phyloP scores from a whole-genome alignment of 257 asterid genomes.

The Solanum habrochaites region DNA sequence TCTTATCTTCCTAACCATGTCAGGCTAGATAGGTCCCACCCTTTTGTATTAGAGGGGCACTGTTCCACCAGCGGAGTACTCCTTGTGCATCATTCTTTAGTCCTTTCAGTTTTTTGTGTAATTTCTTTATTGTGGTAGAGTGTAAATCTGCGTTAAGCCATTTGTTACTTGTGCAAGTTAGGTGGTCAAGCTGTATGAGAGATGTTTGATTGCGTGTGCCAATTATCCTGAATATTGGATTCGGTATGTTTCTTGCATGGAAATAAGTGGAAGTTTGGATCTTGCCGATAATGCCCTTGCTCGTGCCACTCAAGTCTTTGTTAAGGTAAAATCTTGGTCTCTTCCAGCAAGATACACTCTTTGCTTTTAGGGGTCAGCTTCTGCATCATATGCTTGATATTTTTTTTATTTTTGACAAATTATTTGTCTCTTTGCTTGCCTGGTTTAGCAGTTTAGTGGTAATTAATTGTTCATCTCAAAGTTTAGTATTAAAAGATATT shows the following conservation, averaged over 20 bases:
- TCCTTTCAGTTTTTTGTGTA: slow-evolving; percentile 4
- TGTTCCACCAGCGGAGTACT: slow-evolving; percentile 81
- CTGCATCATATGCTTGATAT: background rate
- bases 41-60: slow-evolving; percentile 74
- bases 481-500: background rate
- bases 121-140: slow-evolving; percentile 6
- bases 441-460: background rate
- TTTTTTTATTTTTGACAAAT: background rate
- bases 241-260: slow-evolving; percentile 83
- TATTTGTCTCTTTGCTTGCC: background rate
- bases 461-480: background rate
- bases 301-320: slow-evolving; percentile 90
- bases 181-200: slow-evolving; percentile 96
- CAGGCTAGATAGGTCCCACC: slow-evolving; percentile 92
- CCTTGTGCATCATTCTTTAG: slow-evolving; percentile 51
- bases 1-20: slow-evolving; percentile 97
- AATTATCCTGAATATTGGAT: slow-evolving; percentile 96
- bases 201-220: slow-evolving; percentile 95
- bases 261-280: slow-evolving; percentile 81
- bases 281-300: slow-evolving; percentile 97
- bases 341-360: background rate
- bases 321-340: slow-evolving; percentile 46
- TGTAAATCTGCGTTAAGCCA: slow-evolving; percentile 11
- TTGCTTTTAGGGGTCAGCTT: background rate
- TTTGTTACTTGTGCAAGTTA: slow-evolving; percentile 23